Evolutionary conservation across 495 filamentous ascomycete species (phyloP).

Genomic region (Chaetomium cochliodes): DNA sequence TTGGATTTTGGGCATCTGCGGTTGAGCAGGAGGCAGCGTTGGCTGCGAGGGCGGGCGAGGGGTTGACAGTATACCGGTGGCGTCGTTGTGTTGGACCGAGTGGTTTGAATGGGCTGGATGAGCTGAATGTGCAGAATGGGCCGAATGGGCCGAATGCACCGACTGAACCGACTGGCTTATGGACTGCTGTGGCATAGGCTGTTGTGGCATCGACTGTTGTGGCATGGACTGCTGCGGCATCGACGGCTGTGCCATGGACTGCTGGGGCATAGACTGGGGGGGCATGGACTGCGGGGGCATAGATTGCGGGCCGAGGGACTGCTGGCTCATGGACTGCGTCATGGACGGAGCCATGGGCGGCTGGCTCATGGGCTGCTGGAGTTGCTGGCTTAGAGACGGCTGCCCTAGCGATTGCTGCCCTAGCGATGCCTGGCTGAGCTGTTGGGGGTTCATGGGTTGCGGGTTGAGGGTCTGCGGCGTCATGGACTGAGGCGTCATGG

Average conservation of each 20-base stretch:
- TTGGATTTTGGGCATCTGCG: slow-evolving; percentile 33
- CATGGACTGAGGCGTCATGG: slow-evolving; percentile 27
- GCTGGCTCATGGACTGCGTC: slow-evolving; percentile 27
- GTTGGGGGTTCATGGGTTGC: slow-evolving; percentile 24
- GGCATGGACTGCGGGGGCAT: slow-evolving; percentile 25
- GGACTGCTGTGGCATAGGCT: slow-evolving; percentile 13
- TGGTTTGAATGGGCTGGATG: slow-evolving; percentile 31
- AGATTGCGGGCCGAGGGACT: slow-evolving; percentile 24
- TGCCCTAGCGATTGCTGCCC: slow-evolving; percentile 24
- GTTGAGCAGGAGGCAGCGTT: slow-evolving; percentile 30
- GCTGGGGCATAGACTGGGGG: slow-evolving; percentile 23
- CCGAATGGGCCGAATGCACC: slow-evolving; percentile 28
- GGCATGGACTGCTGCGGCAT: no score
- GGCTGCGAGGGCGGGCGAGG: slow-evolving; percentile 32
- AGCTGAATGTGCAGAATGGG: slow-evolving; percentile 29
- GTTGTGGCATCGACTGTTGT: slow-evolving; percentile 12
- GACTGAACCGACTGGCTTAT: slow-evolving; percentile 29
- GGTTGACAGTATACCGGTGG: slow-evolving; percentile 30
- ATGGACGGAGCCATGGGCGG: slow-evolving; percentile 27
- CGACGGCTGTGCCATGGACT: no score
- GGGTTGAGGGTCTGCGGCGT: slow-evolving; percentile 24
- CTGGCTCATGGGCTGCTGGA: slow-evolving; percentile 27
- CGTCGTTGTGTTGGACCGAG: slow-evolving; percentile 35
- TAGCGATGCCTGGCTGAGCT: slow-evolving; percentile 27
- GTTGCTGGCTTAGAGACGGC: slow-evolving; percentile 28